phyloP scores from a whole-genome alignment of 208 protist genomes.

The Strigomonas galati region DNA sequence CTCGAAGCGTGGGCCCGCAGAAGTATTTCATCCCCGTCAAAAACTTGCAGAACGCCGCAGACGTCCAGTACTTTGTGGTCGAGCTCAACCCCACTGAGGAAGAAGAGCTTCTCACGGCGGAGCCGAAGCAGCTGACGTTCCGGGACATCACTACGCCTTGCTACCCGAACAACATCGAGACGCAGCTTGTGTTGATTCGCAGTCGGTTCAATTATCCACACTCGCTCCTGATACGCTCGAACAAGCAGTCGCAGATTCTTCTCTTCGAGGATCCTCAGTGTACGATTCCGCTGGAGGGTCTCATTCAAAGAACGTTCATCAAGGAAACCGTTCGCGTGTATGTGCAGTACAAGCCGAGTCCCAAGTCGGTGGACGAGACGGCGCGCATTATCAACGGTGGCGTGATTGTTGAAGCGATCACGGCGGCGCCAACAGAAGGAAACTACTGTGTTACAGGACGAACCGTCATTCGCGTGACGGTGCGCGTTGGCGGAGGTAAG shows the following conservation, averaged over 20 bases:
- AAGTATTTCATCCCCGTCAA: slow-evolving; percentile 84
- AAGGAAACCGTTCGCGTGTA: slow-evolving; percentile 73
- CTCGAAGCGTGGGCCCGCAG: slow-evolving; percentile 66
- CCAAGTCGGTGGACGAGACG: slow-evolving; percentile 35
- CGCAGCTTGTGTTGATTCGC: slow-evolving; percentile 65
- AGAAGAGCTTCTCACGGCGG: slow-evolving; percentile 56
- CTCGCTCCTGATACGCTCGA: slow-evolving; percentile 69
- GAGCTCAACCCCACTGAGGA: slow-evolving; percentile 73
- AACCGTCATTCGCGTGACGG: slow-evolving; percentile 37
- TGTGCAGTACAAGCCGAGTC: slow-evolving; percentile 56
- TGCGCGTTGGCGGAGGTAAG: slow-evolving; percentile 54
- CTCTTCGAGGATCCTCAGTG: slow-evolving; percentile 78
- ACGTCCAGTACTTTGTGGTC: slow-evolving; percentile 72
- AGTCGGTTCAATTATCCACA: slow-evolving; percentile 60
- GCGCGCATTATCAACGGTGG: slow-evolving; percentile 52
- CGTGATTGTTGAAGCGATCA: slow-evolving; percentile 70
- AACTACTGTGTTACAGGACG: slow-evolving; percentile 46
- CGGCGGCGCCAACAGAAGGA: slow-evolving; percentile 25
- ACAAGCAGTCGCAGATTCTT: slow-evolving; percentile 62
- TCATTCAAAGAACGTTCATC: slow-evolving; percentile 47
- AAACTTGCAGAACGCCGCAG: slow-evolving; percentile 58
- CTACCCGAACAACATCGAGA: slow-evolving; percentile 36
- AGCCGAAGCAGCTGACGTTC: slow-evolving; percentile 58
- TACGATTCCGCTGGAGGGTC: slow-evolving; percentile 52
- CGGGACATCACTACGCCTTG: slow-evolving; percentile 70